Evolutionary conservation across 2,329 filamentous ascomycete species (phyloP), one percentile per base, ranked within the genome.

Genomic region (Paradendryphiella salina): DNA sequence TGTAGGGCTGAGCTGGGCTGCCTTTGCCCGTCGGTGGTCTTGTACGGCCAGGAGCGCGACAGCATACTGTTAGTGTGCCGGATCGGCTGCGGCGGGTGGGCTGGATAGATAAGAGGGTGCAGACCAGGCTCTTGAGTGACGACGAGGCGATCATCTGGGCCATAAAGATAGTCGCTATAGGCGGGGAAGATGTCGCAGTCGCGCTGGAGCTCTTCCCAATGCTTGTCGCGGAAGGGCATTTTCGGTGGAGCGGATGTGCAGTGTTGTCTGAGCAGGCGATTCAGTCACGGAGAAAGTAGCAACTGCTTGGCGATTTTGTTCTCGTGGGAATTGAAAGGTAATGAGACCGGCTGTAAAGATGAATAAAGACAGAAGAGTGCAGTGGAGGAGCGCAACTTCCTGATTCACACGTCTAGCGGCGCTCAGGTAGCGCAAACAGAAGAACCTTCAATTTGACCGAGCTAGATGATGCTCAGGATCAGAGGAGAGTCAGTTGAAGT

Each of bases 171-270:
- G 45, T 66, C 61, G 3, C 40, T 59, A 35, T 60, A 66, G 5
- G 64, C 62, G 13, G 62, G 62, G 29, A 66, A 66, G 29, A 52
- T 20, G 8, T 43, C 49, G 29, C 41, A 53, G 44, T 65, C 62
- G 36, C 59, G 61, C 42, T 54, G 52, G 5, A 50, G 32, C 14
- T 64, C 55, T 17, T 65, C 57, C 54, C 56, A 63, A 1, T 60
- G 52, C 18, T 33, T 36, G 15, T 62, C 47, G n/a, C 14, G 49
- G 33, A 56, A 62, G 13, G 59, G 52, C 62, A 64, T 65, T n/a
- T 14, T 46, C 31, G 20, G 34, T 42, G 15, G 14, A 28, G 18
- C 7, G 14, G 31, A 6, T 4, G 1, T 23, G n/a, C 17, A 3
- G 5, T 18, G 13, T 17, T 28, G 26, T 38, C 23, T 38, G 21